Evolutionary conservation across 2,329 filamentous ascomycete genomes (phyloP).

Genomic region (Arthrinium puccinioides): DNA sequence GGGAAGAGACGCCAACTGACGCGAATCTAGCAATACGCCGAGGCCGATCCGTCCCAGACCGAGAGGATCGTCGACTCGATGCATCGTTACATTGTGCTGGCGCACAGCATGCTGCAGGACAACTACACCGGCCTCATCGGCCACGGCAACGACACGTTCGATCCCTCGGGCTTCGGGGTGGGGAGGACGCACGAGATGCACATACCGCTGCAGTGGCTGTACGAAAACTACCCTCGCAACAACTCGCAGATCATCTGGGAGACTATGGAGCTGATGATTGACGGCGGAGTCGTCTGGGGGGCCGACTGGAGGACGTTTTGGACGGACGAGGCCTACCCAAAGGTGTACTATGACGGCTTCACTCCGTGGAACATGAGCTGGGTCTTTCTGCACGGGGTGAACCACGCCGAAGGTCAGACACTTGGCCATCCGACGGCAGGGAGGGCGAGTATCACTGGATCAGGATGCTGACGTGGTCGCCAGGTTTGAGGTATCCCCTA

Average conservation of each 20-base stretch:
- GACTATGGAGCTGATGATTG: constrained; percentile 31
- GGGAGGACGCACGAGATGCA: constrained; percentile 30
- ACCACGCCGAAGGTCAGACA: constrained; percentile 31
- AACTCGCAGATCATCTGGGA: constrained; percentile 28
- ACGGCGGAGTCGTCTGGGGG: constrained; percentile 14
- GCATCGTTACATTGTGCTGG: constrained; percentile 40
- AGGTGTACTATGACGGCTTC: constrained; percentile 15
- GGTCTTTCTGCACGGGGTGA: constrained; percentile 33
- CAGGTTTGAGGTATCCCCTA: constrained; percentile 31
- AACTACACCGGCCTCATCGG: constrained; percentile 42
- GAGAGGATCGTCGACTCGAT: constrained; percentile 39
- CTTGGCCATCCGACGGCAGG: too few relatives aligned
- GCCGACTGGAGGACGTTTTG: constrained; percentile 27
- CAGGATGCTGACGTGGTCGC: not conserved
- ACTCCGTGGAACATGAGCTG: constrained; percentile 21
- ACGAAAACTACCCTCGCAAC: constrained; percentile 23
- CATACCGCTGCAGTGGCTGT: constrained; percentile 32
- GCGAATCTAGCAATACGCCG: constrained; percentile 37
- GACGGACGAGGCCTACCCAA: constrained; percentile 21
- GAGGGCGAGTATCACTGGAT: too few relatives aligned
- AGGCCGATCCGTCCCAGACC: constrained; percentile 36
- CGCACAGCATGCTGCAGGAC: constrained; percentile 46
- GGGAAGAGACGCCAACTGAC: too few relatives aligned
- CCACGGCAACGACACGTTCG: constrained; percentile 33
- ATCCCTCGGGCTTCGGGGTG: constrained; percentile 25